Evolutionary conservation across 768 basidiomycete species (phyloP), one percentile per base, ranked within the genome.

Genomic region (Xerocomellus intermedius): DNA sequence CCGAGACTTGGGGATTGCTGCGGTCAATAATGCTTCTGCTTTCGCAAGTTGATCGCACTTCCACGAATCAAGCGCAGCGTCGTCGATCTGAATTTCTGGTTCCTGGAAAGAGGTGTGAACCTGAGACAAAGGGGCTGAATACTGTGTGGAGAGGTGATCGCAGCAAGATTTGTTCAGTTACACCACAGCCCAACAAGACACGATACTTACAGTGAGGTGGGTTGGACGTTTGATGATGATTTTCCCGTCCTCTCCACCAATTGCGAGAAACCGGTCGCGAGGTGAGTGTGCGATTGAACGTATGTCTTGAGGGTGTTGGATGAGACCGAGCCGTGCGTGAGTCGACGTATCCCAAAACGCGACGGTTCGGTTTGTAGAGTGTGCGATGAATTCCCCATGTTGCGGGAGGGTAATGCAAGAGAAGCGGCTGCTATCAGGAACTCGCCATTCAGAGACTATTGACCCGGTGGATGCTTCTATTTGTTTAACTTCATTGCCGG

Each of bases 331-430:
- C 12, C 33, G 36, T 4, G 7, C 5, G 16, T 26, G 36, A n/a
- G 41, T 48, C 8, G 22, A 44, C 2, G 32, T 19, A 10, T 52
- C 42, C 50, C 50, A 56, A 32, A 57, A 28, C 5, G 37, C 21
- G n/a, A 56, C 14, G 0, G 41, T 38, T 35, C n/a, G 2, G 0
- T 19, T 3, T 22, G 21, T 5, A 26, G 46, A 47, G 32, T 37
- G 52, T 9, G 33, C 46, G 24, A 58, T 39, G 8, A 58, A 47
- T 22, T 17, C 12, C 4, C 45, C 24, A 3, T 50, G 55, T 0
- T 33, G 22, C 1, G 43, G 22, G 1, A 52, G 12, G 9, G 47
- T 37, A 42, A 59, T 49, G 21, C 38, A 52, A 35, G 12, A 1
- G 14, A 1, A 3, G 1, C 2, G 0, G 1, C 5, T 10, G 21